These are phyloP conservation scores for Fraxinus quadrangulata DNA, from an alignment of 257 asterid species.

Conservation along the genomic window DNA sequence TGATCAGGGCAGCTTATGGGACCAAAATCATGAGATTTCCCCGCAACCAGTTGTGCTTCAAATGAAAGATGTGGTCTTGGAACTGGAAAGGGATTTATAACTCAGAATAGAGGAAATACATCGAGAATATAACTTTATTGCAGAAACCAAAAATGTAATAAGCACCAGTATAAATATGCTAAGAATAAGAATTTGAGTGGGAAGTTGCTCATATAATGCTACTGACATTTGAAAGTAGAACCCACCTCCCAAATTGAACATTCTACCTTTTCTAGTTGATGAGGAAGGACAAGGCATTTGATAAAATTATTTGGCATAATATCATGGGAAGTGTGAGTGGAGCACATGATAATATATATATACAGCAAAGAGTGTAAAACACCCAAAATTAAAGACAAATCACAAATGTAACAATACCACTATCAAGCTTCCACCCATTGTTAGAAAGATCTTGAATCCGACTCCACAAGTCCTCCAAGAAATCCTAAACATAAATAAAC, in stretches of 20 bases:
- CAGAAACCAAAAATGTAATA: not conserved
- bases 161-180: not conserved
- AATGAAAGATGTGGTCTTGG: constrained; percentile 93
- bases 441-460: constrained; percentile 82
- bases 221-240: not conserved
- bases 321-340: not conserved
- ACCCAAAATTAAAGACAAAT: constrained; percentile 22
- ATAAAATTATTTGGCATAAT: not conserved
- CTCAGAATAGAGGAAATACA: constrained; percentile 17
- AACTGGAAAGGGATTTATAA: constrained; percentile 52
- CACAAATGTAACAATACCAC: constrained; percentile 56
- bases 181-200: not conserved
- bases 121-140: not conserved
- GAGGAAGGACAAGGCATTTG: not conserved
- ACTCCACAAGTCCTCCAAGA: constrained; percentile 91
- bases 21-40: constrained; percentile 89
- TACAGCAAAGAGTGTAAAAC: constrained; percentile 12
- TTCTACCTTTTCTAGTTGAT: not conserved
- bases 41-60: constrained; percentile 94
- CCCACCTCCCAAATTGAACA: not conserved
- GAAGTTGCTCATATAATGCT: not conserved
- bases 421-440: constrained; percentile 95
- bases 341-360: constrained; percentile 10
- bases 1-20: constrained; percentile 85
- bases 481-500: constrained; percentile 56